Evolutionary conservation across 345 rosid genomes (phyloP), one percentile per base, ranked within the genome.

Genomic region (Xanthoceras sorbifolium): DNA sequence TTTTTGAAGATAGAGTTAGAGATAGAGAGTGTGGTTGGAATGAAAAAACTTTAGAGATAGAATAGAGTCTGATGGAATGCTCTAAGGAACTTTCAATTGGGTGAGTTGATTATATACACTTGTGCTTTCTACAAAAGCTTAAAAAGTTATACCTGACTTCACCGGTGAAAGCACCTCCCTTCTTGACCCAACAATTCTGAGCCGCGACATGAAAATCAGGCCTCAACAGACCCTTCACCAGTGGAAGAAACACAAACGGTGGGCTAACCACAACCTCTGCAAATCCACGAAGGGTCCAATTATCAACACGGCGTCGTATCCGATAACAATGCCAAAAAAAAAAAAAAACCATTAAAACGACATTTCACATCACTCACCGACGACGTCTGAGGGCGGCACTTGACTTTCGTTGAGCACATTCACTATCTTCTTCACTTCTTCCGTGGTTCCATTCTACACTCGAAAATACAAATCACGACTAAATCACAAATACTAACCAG

Each of bases 81-180:
- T n/a, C n/a, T n/a, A n/a, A n/a, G n/a, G n/a, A 32, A 32, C 4
- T 32, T 32, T 32, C 36, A 32, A 32, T 1, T 1, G 10, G 25
- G 9, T 44, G n/a, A 20, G 25, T 4, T 44, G n/a, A 20, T 68
- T 14, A 22, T 44, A 40, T 25, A 22, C 25, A 46, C 10, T 44
- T 28, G 28, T 61, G 34, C 12, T 61, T 61, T 15, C 46, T 42
- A 42, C 46, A 42, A 42, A 2, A 42, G 14, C 10, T 42, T 7
- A 38, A 42, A 31, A 57, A 29, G 0, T 10, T 12, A 73, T 80
- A 93, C 98, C 98, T 93, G 71, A 94, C 87, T 76, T 94, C 98
- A 54, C 98, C 98, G 0, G 98, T 94, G 91, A 78, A 94, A 71
- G 98, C 98, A 81, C 97, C 98, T 46, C 98, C 98, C 67, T 94